Conservation (phyloP, 225 moss, liverwort and hornwort genomes). For the Pseudisothecium myosuroides region DNA sequence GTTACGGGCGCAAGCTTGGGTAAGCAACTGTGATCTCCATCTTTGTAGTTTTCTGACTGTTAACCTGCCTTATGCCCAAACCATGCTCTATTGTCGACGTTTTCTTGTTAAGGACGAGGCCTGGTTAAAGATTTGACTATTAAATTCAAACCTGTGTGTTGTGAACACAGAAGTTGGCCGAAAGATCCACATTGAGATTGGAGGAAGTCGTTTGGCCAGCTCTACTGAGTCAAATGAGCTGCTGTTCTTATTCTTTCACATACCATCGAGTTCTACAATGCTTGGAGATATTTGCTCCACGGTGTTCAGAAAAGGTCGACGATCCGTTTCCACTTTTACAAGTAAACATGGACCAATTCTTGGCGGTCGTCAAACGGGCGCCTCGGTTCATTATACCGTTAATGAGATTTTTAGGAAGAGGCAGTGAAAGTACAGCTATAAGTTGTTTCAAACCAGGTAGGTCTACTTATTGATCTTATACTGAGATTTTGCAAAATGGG, state of each 20-base stretch:
- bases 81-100: not conserved
- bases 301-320: not conserved
- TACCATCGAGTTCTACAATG: conserved; percentile 19
- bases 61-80: not conserved
- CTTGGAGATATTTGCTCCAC: conserved; percentile 29
- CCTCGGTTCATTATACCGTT: conserved; percentile 14
- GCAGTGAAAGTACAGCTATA: not conserved
- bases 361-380: conserved; percentile 11
- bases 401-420: conserved; percentile 3
- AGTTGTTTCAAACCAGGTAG: conserved; percentile 18
- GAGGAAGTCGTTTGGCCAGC: conserved; percentile 36
- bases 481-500: not conserved
- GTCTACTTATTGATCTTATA: not conserved
- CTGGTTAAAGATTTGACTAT: not conserved
- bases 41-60: not conserved
- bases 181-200: conserved; percentile 26
- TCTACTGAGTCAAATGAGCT: conserved; percentile 9
- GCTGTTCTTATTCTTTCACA: conserved; percentile 22
- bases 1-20: conserved; percentile 9
- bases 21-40: conserved; percentile 12
- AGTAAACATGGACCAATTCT: conserved; percentile 11
- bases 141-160: not conserved
- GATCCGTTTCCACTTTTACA: conserved; percentile 24
- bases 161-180: conserved; percentile 17
- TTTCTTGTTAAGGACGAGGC: not conserved